A percentile compares a stretch with the other conserved stretches of the same genome.
Evolutionary conservation across 176 grass and related monocot species (phyloP).

Genomic region (Alloteropsis semialata): DNA sequence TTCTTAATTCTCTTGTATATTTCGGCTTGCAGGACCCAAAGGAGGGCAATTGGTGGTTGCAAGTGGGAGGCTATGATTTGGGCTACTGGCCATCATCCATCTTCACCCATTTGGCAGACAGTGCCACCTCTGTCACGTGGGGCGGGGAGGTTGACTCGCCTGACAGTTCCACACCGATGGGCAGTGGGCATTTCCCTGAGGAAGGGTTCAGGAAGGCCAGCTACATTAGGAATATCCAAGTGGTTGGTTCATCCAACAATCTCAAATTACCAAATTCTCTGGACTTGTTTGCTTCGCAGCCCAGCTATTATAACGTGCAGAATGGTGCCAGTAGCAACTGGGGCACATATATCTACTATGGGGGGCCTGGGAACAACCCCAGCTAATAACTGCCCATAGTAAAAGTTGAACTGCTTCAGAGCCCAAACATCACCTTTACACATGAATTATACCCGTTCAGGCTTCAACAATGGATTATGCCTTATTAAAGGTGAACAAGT

Average conservation of each 20-base stretch:
- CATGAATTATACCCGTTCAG: not conserved
- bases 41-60: constrained; percentile 49
- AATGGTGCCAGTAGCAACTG: constrained; percentile 38
- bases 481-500: not conserved
- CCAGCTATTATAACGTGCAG: constrained; percentile 36
- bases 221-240: constrained; percentile 58
- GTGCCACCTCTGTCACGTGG: constrained; percentile 48
- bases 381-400: constrained; percentile 34
- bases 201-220: constrained; percentile 54
- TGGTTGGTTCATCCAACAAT: constrained; percentile 43
- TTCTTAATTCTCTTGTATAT: not conserved
- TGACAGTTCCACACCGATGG: constrained; percentile 43
- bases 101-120: constrained; percentile 33
- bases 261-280: constrained; percentile 21
- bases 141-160: constrained; percentile 42
- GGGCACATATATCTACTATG: constrained; percentile 48
- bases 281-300: constrained; percentile 16
- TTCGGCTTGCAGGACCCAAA: constrained; percentile 41
- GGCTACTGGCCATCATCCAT: constrained; percentile 51
- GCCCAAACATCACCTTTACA: not conserved
- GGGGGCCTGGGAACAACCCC: constrained; percentile 40
- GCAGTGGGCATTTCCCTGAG: constrained; percentile 49
- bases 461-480: not conserved
- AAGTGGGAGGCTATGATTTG: constrained; percentile 36
- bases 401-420: not conserved